Base-by-base conservation (phyloP, 192 early-diverging fungal species). In the Backusella tarrabulga region DNA sequence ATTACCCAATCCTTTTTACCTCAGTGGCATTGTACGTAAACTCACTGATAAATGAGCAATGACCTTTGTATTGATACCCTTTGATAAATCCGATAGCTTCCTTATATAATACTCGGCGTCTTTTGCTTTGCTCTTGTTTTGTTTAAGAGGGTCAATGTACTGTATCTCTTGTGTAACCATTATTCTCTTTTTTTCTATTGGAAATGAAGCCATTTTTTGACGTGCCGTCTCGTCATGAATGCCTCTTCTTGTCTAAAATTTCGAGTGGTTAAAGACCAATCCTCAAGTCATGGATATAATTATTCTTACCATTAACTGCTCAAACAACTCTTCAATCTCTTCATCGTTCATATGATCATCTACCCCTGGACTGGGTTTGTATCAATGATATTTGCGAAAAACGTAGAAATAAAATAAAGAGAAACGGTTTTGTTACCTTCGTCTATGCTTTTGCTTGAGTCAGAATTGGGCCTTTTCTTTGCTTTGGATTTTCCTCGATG, bases 101-200 rank as follows among this genome's bases (percentile, higher is more conserved):
- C 80, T 82, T 40, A 90, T 79, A 82, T 85, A 90, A 66, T 85
- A 90, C 76, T 90, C 87, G 34, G 88, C 84, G 23, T 63, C 56
- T 14, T 63, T 23, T 63, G n/a, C 81, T 81, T 32, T 76, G 67
- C 6, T 80, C 75, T 29, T 46, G 34, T 21, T 80, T 75, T 70
- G n/a, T 23, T 77, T 76, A 34, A 23, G 32, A 14, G 75, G 42
- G 42, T 66, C 71, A 5, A 71, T 75, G 23, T 63, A 63, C 36
- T 83, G 75, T 34, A 85, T 79, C 44, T 89, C 85, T 66, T 86
- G 84, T 46, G 79, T 81, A 29, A 90, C 82, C 74, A 90, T 79
- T 14, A 87, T 68, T 80, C 88, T 82, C 68, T 90, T 90, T 72
- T 87, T 90, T 4, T 88, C 88, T 6, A 85, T 76, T 3, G 87